Evolutionary conservation across 177 flowering plant genomes (phyloP).

Genomic region (Vitis hybrid): DNA sequence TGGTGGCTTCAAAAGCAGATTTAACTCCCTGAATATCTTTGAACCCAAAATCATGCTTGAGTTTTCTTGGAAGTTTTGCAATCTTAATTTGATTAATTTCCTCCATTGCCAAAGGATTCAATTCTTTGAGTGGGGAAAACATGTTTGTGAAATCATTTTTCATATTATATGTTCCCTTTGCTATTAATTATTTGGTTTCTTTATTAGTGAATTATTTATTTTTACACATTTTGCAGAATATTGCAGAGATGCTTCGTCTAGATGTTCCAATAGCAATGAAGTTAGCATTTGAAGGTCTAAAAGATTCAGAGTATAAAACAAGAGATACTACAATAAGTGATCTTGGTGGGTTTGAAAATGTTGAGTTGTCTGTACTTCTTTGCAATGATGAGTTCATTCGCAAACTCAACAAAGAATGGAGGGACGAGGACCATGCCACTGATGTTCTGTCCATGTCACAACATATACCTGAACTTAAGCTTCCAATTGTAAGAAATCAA

Average conservation of each 20-base stretch:
- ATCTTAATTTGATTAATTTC: not conserved
- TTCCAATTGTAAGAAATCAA: conserved; percentile 71
- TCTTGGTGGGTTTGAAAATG: conserved; percentile 74
- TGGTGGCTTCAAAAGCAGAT: too few relatives aligned
- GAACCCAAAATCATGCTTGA: not conserved
- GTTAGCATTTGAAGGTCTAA: conserved; percentile 73
- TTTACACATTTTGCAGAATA: conserved; percentile 46
- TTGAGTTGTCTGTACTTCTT: conserved; percentile 81
- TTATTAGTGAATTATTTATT: not conserved
- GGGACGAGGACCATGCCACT: conserved; percentile 93
- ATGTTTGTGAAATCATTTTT: not conserved
- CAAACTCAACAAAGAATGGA: conserved; percentile 92
- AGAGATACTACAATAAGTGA: conserved; percentile 72
- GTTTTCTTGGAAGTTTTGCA: not conserved
- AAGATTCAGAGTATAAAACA: conserved; percentile 69
- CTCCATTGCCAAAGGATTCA: not conserved
- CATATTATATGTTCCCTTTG: not conserved
- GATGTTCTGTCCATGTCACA: conserved; percentile 99
- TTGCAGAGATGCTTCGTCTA: conserved; percentile 80
- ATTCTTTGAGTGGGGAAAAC: not conserved
- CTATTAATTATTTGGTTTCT: not conserved
- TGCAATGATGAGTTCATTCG: conserved; percentile 92
- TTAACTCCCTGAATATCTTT: too few relatives aligned
- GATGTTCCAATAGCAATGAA: conserved; percentile 97
- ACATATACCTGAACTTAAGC: conserved; percentile 77